A percentile compares a stretch with the other conserved stretches of the same genome.
phyloP scores from a whole-genome alignment of 1,139 yeast species.

The Candida smagusa region DNA sequence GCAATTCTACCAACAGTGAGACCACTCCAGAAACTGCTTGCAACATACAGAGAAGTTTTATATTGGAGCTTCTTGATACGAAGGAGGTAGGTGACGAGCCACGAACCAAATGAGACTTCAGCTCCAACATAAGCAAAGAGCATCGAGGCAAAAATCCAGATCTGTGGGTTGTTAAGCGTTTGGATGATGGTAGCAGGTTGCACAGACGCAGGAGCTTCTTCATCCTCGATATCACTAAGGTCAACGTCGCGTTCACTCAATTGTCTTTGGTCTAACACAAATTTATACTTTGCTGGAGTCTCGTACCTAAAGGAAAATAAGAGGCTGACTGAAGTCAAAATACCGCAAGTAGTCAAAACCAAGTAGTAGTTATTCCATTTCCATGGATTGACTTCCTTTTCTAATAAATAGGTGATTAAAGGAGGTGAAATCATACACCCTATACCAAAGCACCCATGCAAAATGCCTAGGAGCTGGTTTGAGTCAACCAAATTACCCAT shows the following conservation, averaged over 20 bases:
- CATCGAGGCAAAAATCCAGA: constrained; percentile 46
- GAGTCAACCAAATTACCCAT: constrained; percentile 55
- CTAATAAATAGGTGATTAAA: constrained; percentile 44
- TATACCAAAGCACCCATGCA: constrained; percentile 68
- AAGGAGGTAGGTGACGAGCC: constrained; percentile 59
- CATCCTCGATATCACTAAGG: neutral
- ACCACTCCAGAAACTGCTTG: constrained; percentile 65
- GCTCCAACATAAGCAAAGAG: constrained; percentile 65
- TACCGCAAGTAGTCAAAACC: constrained; percentile 28
- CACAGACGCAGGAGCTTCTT: neutral
- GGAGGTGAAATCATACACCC: constrained; percentile 70
- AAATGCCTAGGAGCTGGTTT: constrained; percentile 60
- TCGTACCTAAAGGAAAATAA: constrained; percentile 45
- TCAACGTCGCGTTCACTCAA: neutral
- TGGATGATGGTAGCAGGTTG: constrained; percentile 20
- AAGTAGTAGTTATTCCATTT: constrained; percentile 47
- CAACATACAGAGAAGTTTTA: constrained; percentile 52
- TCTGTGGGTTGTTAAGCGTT: constrained; percentile 40
- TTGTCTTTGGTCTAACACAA: constrained; percentile 19
- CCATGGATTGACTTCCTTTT: constrained; percentile 35
- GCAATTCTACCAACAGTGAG: constrained; percentile 58
- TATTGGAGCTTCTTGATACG: constrained; percentile 47
- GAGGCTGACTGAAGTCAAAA: constrained; percentile 16
- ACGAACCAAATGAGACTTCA: constrained; percentile 66
- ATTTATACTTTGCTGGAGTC: constrained; percentile 52